phyloP scores from a whole-genome alignment of 495 filamentous ascomycete genomes.

The Thermothielavioides terrestris region DNA sequence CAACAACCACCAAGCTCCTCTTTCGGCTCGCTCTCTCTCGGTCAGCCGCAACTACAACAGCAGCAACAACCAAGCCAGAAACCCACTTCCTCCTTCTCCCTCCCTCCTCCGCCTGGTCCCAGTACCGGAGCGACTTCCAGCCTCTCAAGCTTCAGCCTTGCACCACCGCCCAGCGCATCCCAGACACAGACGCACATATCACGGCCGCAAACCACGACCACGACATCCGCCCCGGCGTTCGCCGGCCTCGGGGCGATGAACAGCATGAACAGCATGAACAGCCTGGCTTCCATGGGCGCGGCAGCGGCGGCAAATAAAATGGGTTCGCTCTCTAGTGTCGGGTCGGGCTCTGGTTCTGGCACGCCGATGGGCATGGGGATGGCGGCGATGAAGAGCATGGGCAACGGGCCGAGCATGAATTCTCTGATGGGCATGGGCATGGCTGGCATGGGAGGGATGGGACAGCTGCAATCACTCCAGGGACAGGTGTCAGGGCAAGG shows the following conservation, averaged over 20 bases:
- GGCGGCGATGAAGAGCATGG: slow-evolving; percentile 10
- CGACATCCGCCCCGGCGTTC: slow-evolving; percentile 1
- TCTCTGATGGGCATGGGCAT: slow-evolving; percentile 11
- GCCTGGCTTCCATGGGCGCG: neutral
- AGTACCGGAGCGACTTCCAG: neutral
- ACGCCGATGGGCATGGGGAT: slow-evolving; percentile 13
- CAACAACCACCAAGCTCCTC: slow-evolving; percentile 14
- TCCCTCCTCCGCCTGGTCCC: slow-evolving; percentile 37
- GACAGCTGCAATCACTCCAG: slow-evolving; percentile 16
- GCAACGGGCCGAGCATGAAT: slow-evolving; percentile 14
- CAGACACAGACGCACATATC: neutral
- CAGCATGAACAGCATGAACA: slow-evolving; percentile 3
- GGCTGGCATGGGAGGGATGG: slow-evolving; percentile 5
- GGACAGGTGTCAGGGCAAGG: slow-evolving; percentile 16
- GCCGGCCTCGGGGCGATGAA: slow-evolving; percentile 8
- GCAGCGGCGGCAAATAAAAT: neutral
- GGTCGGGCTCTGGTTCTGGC: neutral
- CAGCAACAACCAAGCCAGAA: slow-evolving; percentile 6
- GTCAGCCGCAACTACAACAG: slow-evolving; percentile 29
- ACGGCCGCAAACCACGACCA: neutral
- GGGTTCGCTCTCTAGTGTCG: too few species aligned
- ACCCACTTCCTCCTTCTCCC: slow-evolving; percentile 36
- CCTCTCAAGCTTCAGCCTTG: slow-evolving; percentile 31
- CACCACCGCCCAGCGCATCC: slow-evolving; percentile 29
- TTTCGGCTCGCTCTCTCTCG: slow-evolving; percentile 29